Percentiles rank a stretch among this genome's conserved stretches.
phyloP scores from a whole-genome alignment of 1,284 basidiomycete species.

The Boletus sp. region DNA sequence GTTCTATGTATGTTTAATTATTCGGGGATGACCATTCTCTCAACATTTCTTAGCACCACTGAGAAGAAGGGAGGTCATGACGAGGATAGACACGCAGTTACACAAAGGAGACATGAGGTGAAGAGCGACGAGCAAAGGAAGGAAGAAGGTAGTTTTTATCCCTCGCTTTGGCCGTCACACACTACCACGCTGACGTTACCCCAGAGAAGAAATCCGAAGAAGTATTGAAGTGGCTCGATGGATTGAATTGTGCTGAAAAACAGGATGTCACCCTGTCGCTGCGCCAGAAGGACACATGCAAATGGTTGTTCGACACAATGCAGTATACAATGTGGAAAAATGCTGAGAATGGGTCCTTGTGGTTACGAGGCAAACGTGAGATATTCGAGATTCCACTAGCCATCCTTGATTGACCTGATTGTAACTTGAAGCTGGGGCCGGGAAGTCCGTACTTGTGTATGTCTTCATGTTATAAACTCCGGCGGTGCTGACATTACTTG shows the following conservation, averaged over 20 bases:
- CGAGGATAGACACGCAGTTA: not conserved
- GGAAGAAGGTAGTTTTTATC: not conserved
- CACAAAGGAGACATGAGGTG: not conserved
- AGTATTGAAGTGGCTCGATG: constrained; percentile 10
- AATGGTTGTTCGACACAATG: constrained; percentile 7
- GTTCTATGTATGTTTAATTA: too few relatives aligned
- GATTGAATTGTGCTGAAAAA: constrained; percentile 5
- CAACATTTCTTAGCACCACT: too few relatives aligned
- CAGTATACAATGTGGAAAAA: constrained; percentile 7
- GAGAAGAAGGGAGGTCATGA: not conserved
- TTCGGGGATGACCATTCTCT: too few relatives aligned
- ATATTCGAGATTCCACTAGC: too few relatives aligned
- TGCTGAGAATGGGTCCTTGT: not conserved
- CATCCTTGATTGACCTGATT: not conserved
- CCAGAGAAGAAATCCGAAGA: constrained; percentile 2
- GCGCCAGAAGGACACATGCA: constrained; percentile 6
- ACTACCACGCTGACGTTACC: not conserved
- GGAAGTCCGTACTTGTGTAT: constrained; percentile 7
- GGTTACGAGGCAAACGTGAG: constrained; percentile 12
- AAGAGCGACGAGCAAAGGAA: not conserved
- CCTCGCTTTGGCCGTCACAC: not conserved
- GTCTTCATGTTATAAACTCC: not conserved
- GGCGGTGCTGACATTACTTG: not conserved
- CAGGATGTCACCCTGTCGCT: constrained; percentile 1
- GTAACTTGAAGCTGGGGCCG: constrained; percentile 1